A percentile compares a stretch with the other conserved stretches of the same genome.
These are phyloP conservation scores for Arctium minus DNA, from an alignment of 129 eudicot species.

Conservation along the genomic window DNA sequence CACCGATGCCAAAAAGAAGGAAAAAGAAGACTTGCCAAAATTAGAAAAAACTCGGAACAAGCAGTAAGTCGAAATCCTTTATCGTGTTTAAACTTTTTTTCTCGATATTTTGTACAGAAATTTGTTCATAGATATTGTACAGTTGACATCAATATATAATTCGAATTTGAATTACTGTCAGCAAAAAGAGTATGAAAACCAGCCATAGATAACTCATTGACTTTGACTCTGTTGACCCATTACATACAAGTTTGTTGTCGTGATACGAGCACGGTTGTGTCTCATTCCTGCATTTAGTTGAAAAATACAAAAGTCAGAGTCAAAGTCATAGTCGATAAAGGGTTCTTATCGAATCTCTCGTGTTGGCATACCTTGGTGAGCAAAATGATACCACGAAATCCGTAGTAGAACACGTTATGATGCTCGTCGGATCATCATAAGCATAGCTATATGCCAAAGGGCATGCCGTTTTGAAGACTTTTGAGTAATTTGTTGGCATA, in stretches of 20 bases:
- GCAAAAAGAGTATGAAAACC: constrained; percentile 19
- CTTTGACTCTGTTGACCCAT: constrained; percentile 28
- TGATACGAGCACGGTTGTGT: constrained; percentile 51
- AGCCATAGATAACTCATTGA: constrained; percentile 23
- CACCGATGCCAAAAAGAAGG: constrained; percentile 30
- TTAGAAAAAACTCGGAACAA: constrained; percentile 32
- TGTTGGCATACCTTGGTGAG: constrained; percentile 49
- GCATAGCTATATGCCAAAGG: constrained; percentile 69
- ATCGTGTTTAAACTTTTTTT: constrained; percentile 6
- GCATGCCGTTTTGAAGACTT: constrained; percentile 46
- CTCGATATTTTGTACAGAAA: constrained; percentile 22
- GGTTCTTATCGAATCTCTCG: neutral
- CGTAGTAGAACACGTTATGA: constrained; percentile 43
- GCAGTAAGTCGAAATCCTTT: constrained; percentile 17
- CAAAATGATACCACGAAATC: constrained; percentile 57
- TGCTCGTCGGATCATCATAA: constrained; percentile 60
- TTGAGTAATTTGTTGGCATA: constrained; percentile 55
- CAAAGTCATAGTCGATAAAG: neutral
- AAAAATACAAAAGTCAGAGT: neutral
- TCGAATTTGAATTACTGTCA: constrained; percentile 5
- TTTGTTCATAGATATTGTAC: constrained; percentile 14
- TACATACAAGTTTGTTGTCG: constrained; percentile 38
- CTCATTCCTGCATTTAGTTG: constrained; percentile 38
- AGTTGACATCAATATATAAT: constrained; percentile 21
- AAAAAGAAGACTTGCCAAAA: constrained; percentile 20